phyloP scores from a whole-genome alignment of 495 filamentous ascomycete genomes.

The Penicillium egyptiacum region DNA sequence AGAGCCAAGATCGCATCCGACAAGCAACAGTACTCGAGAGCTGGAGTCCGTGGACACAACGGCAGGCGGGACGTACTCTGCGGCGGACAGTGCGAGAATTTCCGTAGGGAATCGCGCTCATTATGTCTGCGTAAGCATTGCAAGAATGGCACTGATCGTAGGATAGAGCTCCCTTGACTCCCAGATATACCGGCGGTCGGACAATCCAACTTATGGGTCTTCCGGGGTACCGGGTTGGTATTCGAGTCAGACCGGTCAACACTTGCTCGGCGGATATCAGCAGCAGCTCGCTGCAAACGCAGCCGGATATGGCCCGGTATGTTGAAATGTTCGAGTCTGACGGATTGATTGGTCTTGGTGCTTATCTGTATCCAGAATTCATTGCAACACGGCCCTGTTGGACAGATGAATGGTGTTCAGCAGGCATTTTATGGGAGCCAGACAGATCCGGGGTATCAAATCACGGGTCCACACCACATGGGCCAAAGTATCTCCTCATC shows the following conservation, averaged over 20 bases:
- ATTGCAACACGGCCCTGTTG: neutral
- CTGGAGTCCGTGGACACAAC: conserved; percentile 13
- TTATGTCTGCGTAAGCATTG: conserved; percentile 23
- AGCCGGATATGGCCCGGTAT: conserved; percentile 17
- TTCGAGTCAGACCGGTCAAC: conserved; percentile 18
- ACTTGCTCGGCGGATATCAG: conserved; percentile 7
- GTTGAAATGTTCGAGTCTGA: neutral
- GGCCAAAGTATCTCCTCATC: neutral
- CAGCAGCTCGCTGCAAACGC: conserved; percentile 11
- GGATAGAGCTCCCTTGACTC: conserved; percentile 33
- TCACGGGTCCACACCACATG: neutral
- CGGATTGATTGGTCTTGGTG: neutral
- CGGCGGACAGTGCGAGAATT: conserved; percentile 23
- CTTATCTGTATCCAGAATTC: neutral
- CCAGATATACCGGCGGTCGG: conserved; percentile 21
- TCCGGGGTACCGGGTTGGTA: conserved; percentile 21
- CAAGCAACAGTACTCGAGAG: conserved; percentile 20
- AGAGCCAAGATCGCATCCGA: conserved; percentile 25
- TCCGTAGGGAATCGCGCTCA: conserved; percentile 35
- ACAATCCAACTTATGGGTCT: conserved; percentile 15
- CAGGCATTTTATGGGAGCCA: conserved; percentile 1
- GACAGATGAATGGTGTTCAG: neutral
- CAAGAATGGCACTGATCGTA: conserved; percentile 33
- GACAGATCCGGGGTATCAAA: conserved; percentile 2
- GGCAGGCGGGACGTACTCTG: conserved; percentile 19